Conservation (phyloP, 1,284 basidiomycete genomes). For the Trichosporon asahii region DNA sequence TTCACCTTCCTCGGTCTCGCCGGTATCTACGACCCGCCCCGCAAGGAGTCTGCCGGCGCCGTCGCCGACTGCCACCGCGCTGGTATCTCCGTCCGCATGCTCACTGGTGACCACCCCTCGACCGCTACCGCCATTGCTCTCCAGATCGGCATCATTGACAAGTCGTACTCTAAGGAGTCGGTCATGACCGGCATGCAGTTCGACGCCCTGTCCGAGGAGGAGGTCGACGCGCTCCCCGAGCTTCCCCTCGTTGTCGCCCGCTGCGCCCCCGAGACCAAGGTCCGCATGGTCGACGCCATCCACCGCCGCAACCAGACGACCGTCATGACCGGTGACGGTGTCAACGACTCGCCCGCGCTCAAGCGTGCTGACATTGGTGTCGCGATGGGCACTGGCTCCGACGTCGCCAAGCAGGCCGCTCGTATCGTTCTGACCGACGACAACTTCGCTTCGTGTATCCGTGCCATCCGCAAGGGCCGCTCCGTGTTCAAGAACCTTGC, state of each 20-base stretch:
- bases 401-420: slow-evolving; percentile 62
- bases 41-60: slow-evolving; percentile 61
- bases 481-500: slow-evolving; percentile 55
- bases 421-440: slow-evolving; percentile 68
- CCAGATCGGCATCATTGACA: slow-evolving; percentile 58
- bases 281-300: slow-evolving; percentile 60
- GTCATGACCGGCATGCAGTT: slow-evolving; percentile 62
- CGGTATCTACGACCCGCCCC: slow-evolving; percentile 67
- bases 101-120: slow-evolving; percentile 56
- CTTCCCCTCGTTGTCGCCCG: slow-evolving; percentile 62
- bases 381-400: slow-evolving; percentile 69
- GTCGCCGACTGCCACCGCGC: slow-evolving; percentile 63
- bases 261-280: slow-evolving; percentile 58
- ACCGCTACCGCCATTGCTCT: slow-evolving; percentile 56
- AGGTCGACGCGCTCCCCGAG: slow-evolving; percentile 59
- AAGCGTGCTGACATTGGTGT: slow-evolving; percentile 63
- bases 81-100: slow-evolving; percentile 66
- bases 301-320: slow-evolving; percentile 54
- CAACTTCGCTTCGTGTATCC: slow-evolving; percentile 68
- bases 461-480: slow-evolving; percentile 65
- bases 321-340: slow-evolving; percentile 56
- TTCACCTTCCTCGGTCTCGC: slow-evolving; percentile 63
- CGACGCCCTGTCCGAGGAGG: slow-evolving; percentile 60
- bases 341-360: slow-evolving; percentile 61
- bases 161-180: slow-evolving; percentile 44